Base-by-base conservation (phyloP, 225 moss, liverwort and hornwort species). In the Sphagnum tenellum region DNA sequence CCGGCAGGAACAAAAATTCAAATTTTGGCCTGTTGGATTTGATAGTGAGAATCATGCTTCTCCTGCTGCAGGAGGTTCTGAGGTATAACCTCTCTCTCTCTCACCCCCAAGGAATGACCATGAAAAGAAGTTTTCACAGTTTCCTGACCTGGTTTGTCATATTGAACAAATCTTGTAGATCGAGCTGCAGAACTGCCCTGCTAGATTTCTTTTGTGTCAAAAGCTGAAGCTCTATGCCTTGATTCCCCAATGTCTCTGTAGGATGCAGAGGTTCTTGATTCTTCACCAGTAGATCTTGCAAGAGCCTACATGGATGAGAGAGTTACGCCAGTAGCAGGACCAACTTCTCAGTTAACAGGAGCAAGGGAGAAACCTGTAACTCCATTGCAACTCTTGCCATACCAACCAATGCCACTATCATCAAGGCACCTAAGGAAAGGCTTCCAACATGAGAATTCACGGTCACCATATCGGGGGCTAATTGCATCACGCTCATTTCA, bases 241-340 rank as follows among this genome's bases (percentile, higher is more conserved):
- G 29, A 29, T 29, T 29, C 29, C 1, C 29, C 29, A 29, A 29
- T 29, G 29, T 29, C 29, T 29, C 64, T 61, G 5, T 51, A 85
- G 85, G 74, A 59, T 60, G 81, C 73, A 62, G 91, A 95, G 69
- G 72, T 72, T 63, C 66, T 82, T 46, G 75, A 57, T 51, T 57
- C 69, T 63, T 77, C 86, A 50, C 82, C 88, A 61, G 85, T 96
- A 46, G 92, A 92, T 70, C 82, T 92, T 69, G 95, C 95, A 29
- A 87, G 80, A 65, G 95, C 95, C 57, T 96, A 82, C 49, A 96
- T 96, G 95, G 92, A 92, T 70, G 92, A 89, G 65, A 84, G 95
- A 72, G 72, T 78, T 47, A 73, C 81, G 45, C 77, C 78, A 67
- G 72, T 73, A 48, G 69, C 76, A 66, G 89, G 81, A 58, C 80